Percentiles rank a stretch among this genome's conserved stretches.
Conservation (phyloP, 805 yeast genomes). For the Hanseniaspora clermontiae region DNA sequence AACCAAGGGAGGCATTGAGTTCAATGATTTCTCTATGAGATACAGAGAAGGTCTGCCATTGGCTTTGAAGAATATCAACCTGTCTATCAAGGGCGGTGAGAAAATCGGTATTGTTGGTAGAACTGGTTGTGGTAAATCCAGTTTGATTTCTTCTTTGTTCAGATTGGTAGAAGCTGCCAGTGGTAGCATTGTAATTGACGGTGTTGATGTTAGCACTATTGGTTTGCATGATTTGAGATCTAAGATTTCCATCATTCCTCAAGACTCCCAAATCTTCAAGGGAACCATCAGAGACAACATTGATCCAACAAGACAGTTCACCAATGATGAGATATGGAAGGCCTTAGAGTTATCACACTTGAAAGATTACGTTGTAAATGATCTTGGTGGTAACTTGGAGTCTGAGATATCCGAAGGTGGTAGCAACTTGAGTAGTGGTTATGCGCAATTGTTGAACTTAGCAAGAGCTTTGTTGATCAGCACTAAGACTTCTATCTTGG, state of each 20-base stretch:
- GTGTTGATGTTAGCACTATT: conserved; percentile 47
- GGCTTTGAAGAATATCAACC: conserved; percentile 54
- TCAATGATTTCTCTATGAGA: conserved; percentile 65
- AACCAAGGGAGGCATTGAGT: conserved; percentile 47
- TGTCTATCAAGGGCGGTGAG: conserved; percentile 59
- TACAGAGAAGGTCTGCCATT: conserved; percentile 73
- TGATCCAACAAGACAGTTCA: conserved; percentile 60
- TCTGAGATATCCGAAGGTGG: conserved; percentile 55
- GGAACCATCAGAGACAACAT: conserved; percentile 76
- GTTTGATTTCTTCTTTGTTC: conserved; percentile 72
- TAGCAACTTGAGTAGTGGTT: conserved; percentile 60
- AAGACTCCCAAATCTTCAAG: conserved; percentile 84
- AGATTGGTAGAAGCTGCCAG: conserved; percentile 66
- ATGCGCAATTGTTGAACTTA: conserved; percentile 67
- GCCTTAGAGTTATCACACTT: conserved; percentile 69
- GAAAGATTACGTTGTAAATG: conserved; percentile 45
- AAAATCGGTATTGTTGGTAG: conserved; percentile 93
- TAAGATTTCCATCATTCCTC: conserved; percentile 75
- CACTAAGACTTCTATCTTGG: conserved; percentile 39
- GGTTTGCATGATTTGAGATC: conserved; percentile 72
- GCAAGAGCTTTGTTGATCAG: conserved; percentile 63
- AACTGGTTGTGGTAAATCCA: conserved; percentile 92
- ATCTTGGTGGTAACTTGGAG: conserved; percentile 47
- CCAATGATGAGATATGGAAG: conserved; percentile 73
- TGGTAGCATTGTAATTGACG: conserved; percentile 66